phyloP scores from a whole-genome alignment of 768 basidiomycete species.

The Neoboletus subvelutipes region DNA sequence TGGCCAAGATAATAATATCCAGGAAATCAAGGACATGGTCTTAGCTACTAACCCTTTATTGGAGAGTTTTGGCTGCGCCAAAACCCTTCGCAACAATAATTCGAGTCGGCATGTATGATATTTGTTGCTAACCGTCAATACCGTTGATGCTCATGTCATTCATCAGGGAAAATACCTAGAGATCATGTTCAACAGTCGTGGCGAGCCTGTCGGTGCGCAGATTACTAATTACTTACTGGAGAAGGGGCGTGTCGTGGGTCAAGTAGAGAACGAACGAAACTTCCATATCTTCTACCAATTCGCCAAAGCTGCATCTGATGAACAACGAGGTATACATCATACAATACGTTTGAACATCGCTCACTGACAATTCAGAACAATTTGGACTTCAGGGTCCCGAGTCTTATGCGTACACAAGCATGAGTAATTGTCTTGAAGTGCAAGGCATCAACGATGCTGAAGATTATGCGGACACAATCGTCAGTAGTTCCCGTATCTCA shows the following conservation, averaged over 20 bases:
- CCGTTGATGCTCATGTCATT: conserved; percentile 14
- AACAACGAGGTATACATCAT: conserved; percentile 72
- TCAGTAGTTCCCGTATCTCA: conserved; percentile 37
- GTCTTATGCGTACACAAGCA: conserved; percentile 89
- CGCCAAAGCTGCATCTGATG: conserved; percentile 89
- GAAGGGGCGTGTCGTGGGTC: conserved; percentile 95
- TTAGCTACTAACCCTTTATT: conserved; percentile 95
- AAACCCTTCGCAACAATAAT: conserved; percentile 98
- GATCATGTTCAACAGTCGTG: conserved; percentile 95
- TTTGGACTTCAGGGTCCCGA: conserved; percentile 97
- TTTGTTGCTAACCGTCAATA: background rate
- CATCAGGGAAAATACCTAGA: conserved; percentile 95
- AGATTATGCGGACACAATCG: conserved; percentile 88
- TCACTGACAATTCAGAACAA: conserved; percentile 56
- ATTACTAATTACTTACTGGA: conserved; percentile 98
- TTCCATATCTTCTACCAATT: conserved; percentile 99
- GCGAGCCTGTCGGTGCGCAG: conserved; percentile 95
- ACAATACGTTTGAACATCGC: background rate
- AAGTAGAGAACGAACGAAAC: conserved; percentile 93
- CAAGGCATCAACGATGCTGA: conserved; percentile 85
- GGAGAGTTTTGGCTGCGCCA: conserved; percentile 98
- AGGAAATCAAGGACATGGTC: conserved; percentile 99
- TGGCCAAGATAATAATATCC: conserved; percentile 84
- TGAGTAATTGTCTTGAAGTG: conserved; percentile 90
- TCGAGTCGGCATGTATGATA: conserved; percentile 93